Conservation (phyloP, 768 basidiomycete genomes). For the Austroboletus festivus region DNA sequence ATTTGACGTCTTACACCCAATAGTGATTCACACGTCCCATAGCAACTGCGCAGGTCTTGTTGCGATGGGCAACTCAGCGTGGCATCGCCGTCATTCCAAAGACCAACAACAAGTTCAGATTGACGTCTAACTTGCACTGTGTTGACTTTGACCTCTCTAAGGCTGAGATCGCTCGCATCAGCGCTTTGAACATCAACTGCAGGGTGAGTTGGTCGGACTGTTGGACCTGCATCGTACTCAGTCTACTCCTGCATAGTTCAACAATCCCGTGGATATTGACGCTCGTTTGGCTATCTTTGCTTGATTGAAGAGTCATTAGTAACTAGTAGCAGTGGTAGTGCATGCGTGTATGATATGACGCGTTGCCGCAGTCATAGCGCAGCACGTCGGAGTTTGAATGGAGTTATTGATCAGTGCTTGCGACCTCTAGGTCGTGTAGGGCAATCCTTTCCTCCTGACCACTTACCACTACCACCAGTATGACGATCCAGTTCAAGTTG, state of each 20-base stretch:
- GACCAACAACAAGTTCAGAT: constrained; percentile 43
- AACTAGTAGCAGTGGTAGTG: neutral
- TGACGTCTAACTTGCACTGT: constrained; percentile 45
- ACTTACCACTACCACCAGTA: constrained; percentile 37
- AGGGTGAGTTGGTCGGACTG: constrained; percentile 44
- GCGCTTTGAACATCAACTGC: constrained; percentile 55
- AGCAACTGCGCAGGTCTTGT: constrained; percentile 60
- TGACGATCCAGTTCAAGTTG: constrained; percentile 62
- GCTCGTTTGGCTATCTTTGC: constrained; percentile 68
- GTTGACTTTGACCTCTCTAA: constrained; percentile 48
- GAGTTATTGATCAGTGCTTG: constrained; percentile 11
- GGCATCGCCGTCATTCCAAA: constrained; percentile 78
- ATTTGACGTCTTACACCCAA: neutral
- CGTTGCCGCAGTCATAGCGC: constrained; percentile 24
- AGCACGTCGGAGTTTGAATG: constrained; percentile 46
- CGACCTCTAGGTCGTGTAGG: neutral
- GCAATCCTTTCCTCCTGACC: constrained; percentile 14
- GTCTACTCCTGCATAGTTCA: constrained; percentile 46
- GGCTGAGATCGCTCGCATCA: constrained; percentile 57
- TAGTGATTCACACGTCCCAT: constrained; percentile 3
- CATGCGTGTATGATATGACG: constrained; percentile 1
- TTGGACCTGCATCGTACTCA: constrained; percentile 2
- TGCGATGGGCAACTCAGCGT: constrained; percentile 78
- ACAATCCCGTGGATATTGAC: constrained; percentile 69
- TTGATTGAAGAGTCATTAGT: constrained; percentile 37